These are phyloP conservation scores for Verticillium tricorpus DNA, from an alignment of 2,329 filamentous ascomycete species.

Conservation along the genomic window DNA sequence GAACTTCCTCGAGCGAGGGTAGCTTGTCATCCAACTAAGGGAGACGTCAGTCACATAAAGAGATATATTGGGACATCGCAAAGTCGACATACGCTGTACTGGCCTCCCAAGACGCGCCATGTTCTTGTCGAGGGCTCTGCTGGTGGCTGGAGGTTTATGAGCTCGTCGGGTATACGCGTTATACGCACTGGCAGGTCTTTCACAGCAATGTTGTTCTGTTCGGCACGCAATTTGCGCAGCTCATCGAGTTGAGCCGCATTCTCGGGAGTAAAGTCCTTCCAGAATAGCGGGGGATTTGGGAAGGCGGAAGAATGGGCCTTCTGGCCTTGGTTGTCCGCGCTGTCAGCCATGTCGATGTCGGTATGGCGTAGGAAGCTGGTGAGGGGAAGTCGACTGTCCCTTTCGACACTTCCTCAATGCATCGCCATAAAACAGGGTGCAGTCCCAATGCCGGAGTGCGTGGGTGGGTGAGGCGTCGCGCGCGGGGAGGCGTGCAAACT, in stretches of 20 bases:
- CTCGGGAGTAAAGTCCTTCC: slow-evolving; percentile 76
- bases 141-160: slow-evolving; percentile 78
- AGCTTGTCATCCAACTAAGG: slow-evolving; percentile 55
- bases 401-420: background rate
- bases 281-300: slow-evolving; percentile 85
- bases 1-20: slow-evolving; percentile 63
- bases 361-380: background rate
- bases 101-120: slow-evolving; percentile 70
- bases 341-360: slow-evolving; percentile 59
- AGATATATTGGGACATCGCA: no score
- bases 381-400: background rate
- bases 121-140: slow-evolving; percentile 64
- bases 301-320: slow-evolving; percentile 60
- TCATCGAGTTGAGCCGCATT: slow-evolving; percentile 57
- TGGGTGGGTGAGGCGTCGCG: background rate
- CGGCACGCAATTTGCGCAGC: slow-evolving; percentile 34
- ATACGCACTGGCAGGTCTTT: slow-evolving; percentile 23
- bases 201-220: slow-evolving; percentile 18
- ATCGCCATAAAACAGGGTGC: background rate
- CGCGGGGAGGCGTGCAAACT: background rate
- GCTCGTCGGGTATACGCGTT: slow-evolving; percentile 59
- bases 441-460: background rate
- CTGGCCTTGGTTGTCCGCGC: slow-evolving; percentile 33
- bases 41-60: background rate
- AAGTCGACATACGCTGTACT: slow-evolving; percentile 45